Base-by-base conservation (phyloP, 2,329 filamentous ascomycete genomes). In the Ophiostoma sp. region DNA sequence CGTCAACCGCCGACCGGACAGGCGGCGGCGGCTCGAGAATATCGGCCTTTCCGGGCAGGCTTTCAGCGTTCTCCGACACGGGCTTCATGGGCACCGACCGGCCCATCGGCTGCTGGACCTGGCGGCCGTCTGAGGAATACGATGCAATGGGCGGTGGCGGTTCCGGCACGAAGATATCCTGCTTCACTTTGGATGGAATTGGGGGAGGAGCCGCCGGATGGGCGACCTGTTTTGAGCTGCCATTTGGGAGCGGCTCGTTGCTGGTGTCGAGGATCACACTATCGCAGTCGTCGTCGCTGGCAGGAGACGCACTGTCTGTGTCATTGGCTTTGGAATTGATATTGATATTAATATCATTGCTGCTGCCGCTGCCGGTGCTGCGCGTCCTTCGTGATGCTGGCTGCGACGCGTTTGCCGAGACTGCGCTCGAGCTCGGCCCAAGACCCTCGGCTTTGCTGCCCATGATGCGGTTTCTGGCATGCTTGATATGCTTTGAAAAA, bases 11-110 rank as follows among this genome's bases (percentile, higher is more conserved):
- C 52, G 44, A 48, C 5, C 52, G 23, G 23, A 57, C 52, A 11
- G 52, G 52, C 52, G 52, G 52, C 8, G 52, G 52, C 52, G 52
- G 52, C 52, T 57, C 52, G 52, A 57, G 52, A 57, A 57, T 27
- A 23, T n/a, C 33, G 4, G 65, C 69, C 33, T 62, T 48, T 23
- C 65, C 67, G 13, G 44, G 17, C 44, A n/a, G 44, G 17, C 2
- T 48, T 15, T n/a, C 44, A 6, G 20, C 17, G 44, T 48, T 48
- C 6, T 48, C 17, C 20, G 44, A 20, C 1, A 7, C 44, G 6
- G 44, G 44, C 44, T 57, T 57, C 8, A 27, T 27, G 23, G 52
- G 52, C 1, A 57, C 17, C 6, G 23, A 11, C 8, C 52, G n/a
- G 10, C 52, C 52, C 52, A 17, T 17, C 15, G 52, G 52, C 23